Percentiles rank a stretch among this genome's conserved stretches.
Conservation (phyloP, 75 land plant species). For the Gnetum montanum region DNA sequence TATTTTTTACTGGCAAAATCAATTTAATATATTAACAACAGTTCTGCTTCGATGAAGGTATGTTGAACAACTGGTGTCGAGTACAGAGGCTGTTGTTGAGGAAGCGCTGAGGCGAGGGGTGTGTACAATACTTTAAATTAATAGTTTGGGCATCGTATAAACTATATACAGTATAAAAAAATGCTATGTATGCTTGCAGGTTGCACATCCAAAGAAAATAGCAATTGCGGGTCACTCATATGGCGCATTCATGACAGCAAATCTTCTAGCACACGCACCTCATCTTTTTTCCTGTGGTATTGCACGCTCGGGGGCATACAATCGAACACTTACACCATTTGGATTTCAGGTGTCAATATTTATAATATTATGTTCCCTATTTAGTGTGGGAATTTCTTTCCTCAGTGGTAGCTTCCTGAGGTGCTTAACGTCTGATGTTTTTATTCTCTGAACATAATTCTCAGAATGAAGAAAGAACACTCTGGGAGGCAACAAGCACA, state of each 20-base stretch:
- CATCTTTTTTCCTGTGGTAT: slow-evolving; percentile 90
- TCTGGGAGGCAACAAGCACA: slow-evolving; percentile 82
- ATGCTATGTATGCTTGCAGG: slow-evolving; percentile 27
- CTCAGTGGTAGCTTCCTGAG: neutral
- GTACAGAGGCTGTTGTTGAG: slow-evolving; percentile 97
- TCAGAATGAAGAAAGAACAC: slow-evolving; percentile 92
- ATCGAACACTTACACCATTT: slow-evolving; percentile 92
- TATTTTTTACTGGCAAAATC: no score
- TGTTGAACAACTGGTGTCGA: slow-evolving; percentile 90
- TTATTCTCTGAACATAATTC: neutral
- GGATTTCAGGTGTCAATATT: slow-evolving; percentile 99
- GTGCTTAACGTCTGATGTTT: neutral
- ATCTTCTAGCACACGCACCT: slow-evolving; percentile 89
- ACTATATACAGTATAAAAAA: neutral
- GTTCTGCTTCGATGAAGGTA: slow-evolving; percentile 56
- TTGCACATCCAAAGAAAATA: slow-evolving; percentile 83
- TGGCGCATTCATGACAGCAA: slow-evolving; percentile 99
- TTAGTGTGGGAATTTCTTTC: no score
- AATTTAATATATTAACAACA: neutral
- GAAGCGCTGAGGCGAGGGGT: slow-evolving; percentile 88
- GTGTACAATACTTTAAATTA: slow-evolving; percentile 7
- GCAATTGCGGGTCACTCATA: slow-evolving; percentile 98
- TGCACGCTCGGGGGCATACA: slow-evolving; percentile 97
- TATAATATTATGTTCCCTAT: slow-evolving; percentile 6
- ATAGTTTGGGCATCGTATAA: neutral